Evolutionary conservation across 1,284 basidiomycete species (phyloP).

Genomic region (Moesziomyces antarcticus): DNA sequence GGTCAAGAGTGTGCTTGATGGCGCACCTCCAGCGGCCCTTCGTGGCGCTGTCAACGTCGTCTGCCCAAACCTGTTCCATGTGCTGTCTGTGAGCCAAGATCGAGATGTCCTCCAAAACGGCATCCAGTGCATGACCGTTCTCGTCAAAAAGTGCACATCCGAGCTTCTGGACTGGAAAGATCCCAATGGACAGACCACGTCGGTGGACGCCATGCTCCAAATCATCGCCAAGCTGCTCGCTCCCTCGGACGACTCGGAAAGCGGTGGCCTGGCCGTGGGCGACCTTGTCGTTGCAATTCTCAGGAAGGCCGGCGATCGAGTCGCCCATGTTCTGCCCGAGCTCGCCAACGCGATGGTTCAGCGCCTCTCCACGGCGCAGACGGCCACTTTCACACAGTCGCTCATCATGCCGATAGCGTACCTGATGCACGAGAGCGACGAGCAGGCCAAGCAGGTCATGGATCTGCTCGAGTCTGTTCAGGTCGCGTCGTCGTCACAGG

Average conservation of each 20-base stretch:
- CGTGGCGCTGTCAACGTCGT: constrained; percentile 74
- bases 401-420: constrained; percentile 92
- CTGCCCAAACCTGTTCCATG: constrained; percentile 40
- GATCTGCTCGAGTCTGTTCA: constrained; percentile 70
- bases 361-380: constrained; percentile 83
- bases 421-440: constrained; percentile 82
- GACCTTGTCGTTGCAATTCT: constrained; percentile 93
- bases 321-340: constrained; percentile 82
- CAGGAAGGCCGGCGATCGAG: constrained; percentile 79
- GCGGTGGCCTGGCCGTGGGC: constrained; percentile 89
- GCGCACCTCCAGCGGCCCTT: constrained; percentile 77
- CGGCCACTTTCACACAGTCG: constrained; percentile 82
- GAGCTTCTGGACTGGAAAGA: constrained; percentile 76
- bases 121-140: constrained; percentile 80
- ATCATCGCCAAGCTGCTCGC: constrained; percentile 56
- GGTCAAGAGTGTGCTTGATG: constrained; percentile 75
- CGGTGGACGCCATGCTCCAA: constrained; percentile 52
- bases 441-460: constrained; percentile 65
- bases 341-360: constrained; percentile 83
- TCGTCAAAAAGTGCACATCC: constrained; percentile 85
- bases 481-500: constrained; percentile 10
- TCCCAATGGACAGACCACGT: constrained; percentile 6
- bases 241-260: constrained; percentile 66
- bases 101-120: constrained; percentile 75
- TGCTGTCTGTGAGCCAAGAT: constrained; percentile 46